A percentile compares a stretch with the other conserved stretches of the same genome.
These are phyloP conservation scores for Phyllosticta capitalensis DNA, from an alignment of 2,329 filamentous ascomycete species.

Conservation along the genomic window DNA sequence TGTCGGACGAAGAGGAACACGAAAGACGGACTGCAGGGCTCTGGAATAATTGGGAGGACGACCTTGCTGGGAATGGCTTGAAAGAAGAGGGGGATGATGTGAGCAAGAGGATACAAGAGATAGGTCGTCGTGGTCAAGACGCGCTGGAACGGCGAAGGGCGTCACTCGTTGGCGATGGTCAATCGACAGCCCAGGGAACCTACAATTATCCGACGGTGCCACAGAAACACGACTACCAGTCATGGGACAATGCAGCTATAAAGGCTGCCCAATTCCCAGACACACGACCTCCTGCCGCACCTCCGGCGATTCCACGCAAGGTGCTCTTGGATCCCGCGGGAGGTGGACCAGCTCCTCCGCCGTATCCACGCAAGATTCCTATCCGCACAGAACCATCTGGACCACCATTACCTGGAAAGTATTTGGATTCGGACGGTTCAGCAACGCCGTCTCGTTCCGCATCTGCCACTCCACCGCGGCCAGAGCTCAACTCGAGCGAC, in stretches of 20 bases:
- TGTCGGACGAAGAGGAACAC: slow-evolving; percentile 49
- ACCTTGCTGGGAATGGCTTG: slow-evolving; percentile 21
- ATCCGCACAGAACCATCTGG: neutral
- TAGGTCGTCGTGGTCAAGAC: slow-evolving; percentile 31
- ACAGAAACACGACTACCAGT: slow-evolving; percentile 26
- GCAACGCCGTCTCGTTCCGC: slow-evolving; percentile 17
- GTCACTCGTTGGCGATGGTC: neutral
- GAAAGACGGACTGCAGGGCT: slow-evolving; percentile 44
- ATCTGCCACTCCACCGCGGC: slow-evolving; percentile 17
- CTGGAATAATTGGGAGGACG: slow-evolving; percentile 45
- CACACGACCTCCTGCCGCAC: slow-evolving; percentile 11
- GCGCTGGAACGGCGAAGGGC: slow-evolving; percentile 19
- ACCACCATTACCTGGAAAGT: slow-evolving; percentile 19
- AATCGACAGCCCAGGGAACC: slow-evolving; percentile 13
- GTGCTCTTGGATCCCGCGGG: neutral
- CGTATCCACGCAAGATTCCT: slow-evolving; percentile 2
- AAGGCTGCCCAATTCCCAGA: slow-evolving; percentile 32
- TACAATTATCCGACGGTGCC: slow-evolving; percentile 39
- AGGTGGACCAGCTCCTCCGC: slow-evolving; percentile 1
- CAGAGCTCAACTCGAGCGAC: slow-evolving; percentile 41
- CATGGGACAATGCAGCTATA: slow-evolving; percentile 20
- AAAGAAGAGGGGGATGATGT: slow-evolving; percentile 34
- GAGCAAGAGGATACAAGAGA: slow-evolving; percentile 42
- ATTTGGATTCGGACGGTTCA: slow-evolving; percentile 11
- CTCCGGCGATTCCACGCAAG: slow-evolving; percentile 3